Evolutionary conservation across 805 yeast species (phyloP), one percentile per base, ranked within the genome.

Genomic region (Lipomyces kockii): DNA sequence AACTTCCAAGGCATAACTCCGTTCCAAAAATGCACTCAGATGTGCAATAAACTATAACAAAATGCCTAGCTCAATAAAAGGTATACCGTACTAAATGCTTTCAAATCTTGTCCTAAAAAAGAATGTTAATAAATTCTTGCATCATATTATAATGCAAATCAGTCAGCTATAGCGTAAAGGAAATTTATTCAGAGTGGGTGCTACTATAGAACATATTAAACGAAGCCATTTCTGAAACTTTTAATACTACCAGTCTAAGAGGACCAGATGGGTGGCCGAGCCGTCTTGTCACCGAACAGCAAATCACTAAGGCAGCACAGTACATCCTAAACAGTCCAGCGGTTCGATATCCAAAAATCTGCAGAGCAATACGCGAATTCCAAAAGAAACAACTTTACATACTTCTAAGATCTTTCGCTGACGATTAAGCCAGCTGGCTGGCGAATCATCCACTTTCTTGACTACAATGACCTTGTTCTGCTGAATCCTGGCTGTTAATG

Each of bases 341-440:
- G 17, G 27, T 17, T 52, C 55, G 55, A 25, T 52, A 52, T 52
- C 55, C 34, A 29, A 52, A 52, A 52, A 25, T 22, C 34, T 22
- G 34, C 55, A 52, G 55, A 52, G 34, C 9, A 52, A 25, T 12
- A 52, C 55, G 34, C 55, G 55, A 11, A 52, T 25, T 25, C 34
- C 29, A 52, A 52, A 56, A 29, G 58, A 39, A 25, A 58, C 17
- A 32, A 29, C 49, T 22, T 43, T 17, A 57, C 68, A 53, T 61
- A 65, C 74, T 61, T 73, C 74, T 53, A 74, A 54, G 25, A 74
- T 72, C 52, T 71, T 63, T 20, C 77, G 69, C 57, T 75, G 77
- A 11, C 74, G 66, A 51, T 68, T 70, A 25, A 75, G 68, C 77
- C 77, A 75, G 54, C 77, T 73, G 34, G 58, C 60, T 2, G 77